These are phyloP conservation scores for Picea glauca DNA, from an alignment of 75 land plant species.

Conservation along the genomic window DNA sequence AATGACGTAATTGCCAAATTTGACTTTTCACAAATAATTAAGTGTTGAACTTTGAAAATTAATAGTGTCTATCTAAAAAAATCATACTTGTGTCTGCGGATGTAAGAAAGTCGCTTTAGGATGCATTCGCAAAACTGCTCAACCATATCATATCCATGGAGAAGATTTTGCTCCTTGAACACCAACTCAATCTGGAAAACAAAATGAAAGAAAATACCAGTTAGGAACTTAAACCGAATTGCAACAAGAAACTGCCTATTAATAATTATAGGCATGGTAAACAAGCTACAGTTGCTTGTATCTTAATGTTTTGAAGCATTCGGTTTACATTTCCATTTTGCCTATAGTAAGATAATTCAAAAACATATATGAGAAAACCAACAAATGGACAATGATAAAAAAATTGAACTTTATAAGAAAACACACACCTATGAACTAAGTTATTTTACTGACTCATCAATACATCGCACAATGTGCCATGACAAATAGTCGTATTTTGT, in stretches of 20 bases:
- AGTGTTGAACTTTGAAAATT: not conserved
- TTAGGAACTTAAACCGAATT: not conserved
- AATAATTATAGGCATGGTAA: not conserved
- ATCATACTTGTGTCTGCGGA: constrained; percentile 33
- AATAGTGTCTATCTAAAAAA: not conserved
- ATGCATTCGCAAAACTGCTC: constrained; percentile 36
- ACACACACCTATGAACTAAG: not conserved
- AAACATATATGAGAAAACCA: not conserved
- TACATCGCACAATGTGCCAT: too few relatives aligned
- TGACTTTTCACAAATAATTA: not conserved
- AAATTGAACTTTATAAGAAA: not conserved
- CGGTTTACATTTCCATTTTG: too few relatives aligned
- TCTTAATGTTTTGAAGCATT: too few relatives aligned
- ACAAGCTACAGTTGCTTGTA: not conserved
- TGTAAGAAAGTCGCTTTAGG: constrained; percentile 19
- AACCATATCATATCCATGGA: constrained; percentile 29
- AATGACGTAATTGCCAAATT: not conserved
- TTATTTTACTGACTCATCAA: too few relatives aligned
- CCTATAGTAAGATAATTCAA: not conserved
- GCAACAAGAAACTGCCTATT: not conserved
- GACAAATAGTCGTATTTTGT: too few relatives aligned
- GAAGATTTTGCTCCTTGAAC: constrained; percentile 23
- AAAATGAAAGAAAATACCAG: not conserved
- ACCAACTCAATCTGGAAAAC: constrained; percentile 32
- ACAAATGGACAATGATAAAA: not conserved